These are phyloP conservation scores for Suillus americanus DNA, from an alignment of 768 basidiomycete genomes.

Conservation along the genomic window DNA sequence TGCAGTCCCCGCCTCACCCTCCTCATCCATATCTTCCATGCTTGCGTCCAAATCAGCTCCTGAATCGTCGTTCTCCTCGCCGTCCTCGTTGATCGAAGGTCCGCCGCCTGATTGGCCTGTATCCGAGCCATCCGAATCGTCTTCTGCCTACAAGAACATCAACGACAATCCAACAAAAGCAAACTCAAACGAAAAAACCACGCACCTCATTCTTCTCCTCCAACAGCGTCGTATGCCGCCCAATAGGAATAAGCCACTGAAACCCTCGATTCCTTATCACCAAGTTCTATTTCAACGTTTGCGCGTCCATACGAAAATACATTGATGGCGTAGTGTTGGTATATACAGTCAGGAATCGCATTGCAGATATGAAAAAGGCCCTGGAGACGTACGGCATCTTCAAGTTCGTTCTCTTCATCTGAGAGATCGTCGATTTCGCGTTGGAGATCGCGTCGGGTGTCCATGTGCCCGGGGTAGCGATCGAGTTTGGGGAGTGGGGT, in stretches of 20 bases:
- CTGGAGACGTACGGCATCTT: slow-evolving; percentile 62
- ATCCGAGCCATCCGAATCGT: slow-evolving; percentile 34
- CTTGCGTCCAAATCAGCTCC: slow-evolving; percentile 37
- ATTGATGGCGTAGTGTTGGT: background rate
- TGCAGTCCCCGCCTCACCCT: slow-evolving; percentile 11
- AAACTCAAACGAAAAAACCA: background rate
- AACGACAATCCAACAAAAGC: background rate
- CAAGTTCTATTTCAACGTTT: slow-evolving; percentile 42
- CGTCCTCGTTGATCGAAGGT: slow-evolving; percentile 24
- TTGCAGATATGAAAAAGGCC: background rate
- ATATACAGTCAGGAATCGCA: background rate
- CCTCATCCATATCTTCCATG: slow-evolving; percentile 43
- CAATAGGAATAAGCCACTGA: slow-evolving; percentile 70
- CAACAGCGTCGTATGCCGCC: slow-evolving; percentile 67
- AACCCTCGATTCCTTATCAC: slow-evolving; percentile 66
- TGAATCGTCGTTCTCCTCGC: slow-evolving; percentile 42
- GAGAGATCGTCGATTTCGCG: slow-evolving; percentile 83
- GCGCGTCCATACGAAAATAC: background rate
- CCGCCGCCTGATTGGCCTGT: slow-evolving; percentile 31
- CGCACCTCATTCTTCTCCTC: slow-evolving; percentile 85
- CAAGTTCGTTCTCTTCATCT: slow-evolving; percentile 82
- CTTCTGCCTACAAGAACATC: slow-evolving; percentile 29
- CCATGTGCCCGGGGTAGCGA: slow-evolving; percentile 56
- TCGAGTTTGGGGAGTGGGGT: slow-evolving; percentile 50
- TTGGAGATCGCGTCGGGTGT: slow-evolving; percentile 63